A percentile compares a stretch with the other conserved stretches of the same genome.
Evolutionary conservation across 805 yeast species (phyloP).

Genomic region (Lipomyces orientalis): DNA sequence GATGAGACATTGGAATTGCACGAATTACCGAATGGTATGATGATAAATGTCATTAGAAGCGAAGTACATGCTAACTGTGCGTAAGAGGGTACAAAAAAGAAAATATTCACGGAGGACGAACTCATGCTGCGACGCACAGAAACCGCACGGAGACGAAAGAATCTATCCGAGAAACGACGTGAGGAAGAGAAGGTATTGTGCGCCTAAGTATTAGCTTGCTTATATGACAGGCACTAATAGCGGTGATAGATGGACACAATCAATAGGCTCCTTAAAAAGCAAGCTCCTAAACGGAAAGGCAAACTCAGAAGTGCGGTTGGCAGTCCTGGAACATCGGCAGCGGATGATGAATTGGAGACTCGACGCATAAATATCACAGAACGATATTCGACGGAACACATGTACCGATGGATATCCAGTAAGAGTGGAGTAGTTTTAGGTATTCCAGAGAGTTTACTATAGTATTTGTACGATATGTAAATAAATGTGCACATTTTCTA

Average conservation of each 20-base stretch:
- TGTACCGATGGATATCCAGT: slow-evolving; percentile 32
- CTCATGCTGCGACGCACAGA: slow-evolving; percentile 81
- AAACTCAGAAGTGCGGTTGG: slow-evolving; percentile 16
- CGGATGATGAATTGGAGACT: slow-evolving; percentile 14
- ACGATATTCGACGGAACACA: slow-evolving; percentile 10
- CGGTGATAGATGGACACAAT: slow-evolving; percentile 69
- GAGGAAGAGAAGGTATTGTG: slow-evolving; percentile 76
- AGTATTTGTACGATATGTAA: neutral
- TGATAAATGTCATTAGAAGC: slow-evolving; percentile 36
- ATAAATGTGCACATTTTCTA: neutral
- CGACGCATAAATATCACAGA: neutral
- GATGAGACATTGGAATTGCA: slow-evolving; percentile 40
- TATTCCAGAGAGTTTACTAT: slow-evolving; percentile 18
- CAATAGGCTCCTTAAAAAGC: slow-evolving; percentile 79
- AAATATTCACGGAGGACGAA: slow-evolving; percentile 80
- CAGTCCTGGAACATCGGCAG: slow-evolving; percentile 26
- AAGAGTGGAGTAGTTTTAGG: slow-evolving; percentile 17
- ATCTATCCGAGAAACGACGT: slow-evolving; percentile 75
- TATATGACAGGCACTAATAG: neutral
- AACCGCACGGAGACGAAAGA: slow-evolving; percentile 84
- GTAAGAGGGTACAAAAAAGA: slow-evolving; percentile 50
- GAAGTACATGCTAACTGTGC: slow-evolving; percentile 41
- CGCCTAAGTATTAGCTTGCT: neutral
- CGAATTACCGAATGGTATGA: slow-evolving; percentile 30
- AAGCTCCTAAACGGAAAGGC: slow-evolving; percentile 59